A percentile compares a stretch with the other conserved stretches of the same genome.
Evolutionary conservation across 345 rosid genomes (phyloP).

Genomic region (Litchi chinensis): DNA sequence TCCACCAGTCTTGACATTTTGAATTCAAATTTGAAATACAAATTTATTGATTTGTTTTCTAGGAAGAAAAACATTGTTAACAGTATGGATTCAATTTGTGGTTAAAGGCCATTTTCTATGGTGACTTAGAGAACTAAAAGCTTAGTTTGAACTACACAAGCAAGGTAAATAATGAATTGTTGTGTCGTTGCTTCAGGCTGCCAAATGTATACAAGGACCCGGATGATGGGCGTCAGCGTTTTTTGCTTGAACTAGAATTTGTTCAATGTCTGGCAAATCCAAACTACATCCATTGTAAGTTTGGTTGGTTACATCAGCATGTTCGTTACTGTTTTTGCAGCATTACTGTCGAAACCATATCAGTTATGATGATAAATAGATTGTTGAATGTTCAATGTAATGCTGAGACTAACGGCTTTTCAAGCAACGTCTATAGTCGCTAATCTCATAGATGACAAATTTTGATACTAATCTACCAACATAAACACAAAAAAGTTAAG

Average conservation of each 20-base stretch:
- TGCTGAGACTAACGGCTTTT: not conserved
- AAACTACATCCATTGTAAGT: conserved; percentile 90
- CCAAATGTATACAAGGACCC: conserved; percentile 74
- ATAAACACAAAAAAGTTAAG: too few relatives aligned
- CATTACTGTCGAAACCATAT: not conserved
- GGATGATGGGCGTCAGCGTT: conserved; percentile 84
- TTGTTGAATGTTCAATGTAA: not conserved
- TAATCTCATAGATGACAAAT: not conserved
- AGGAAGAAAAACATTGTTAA: not conserved
- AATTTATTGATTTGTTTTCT: not conserved
- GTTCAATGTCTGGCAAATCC: conserved; percentile 97
- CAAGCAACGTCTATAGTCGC: not conserved
- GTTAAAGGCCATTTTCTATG: too few relatives aligned
- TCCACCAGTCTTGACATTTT: not conserved
- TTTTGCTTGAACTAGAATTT: conserved; percentile 89
- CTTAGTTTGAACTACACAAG: too few relatives aligned
- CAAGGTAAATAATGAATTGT: not conserved
- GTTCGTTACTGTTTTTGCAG: not conserved
- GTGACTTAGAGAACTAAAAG: too few relatives aligned
- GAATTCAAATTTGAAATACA: too few relatives aligned
- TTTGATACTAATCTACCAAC: not conserved
- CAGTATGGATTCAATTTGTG: not conserved
- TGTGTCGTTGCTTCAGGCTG: conserved; percentile 35
- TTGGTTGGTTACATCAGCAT: not conserved
- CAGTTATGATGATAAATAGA: not conserved